Conservation (phyloP, 441 rosid genomes). For the Populus hybrid region DNA sequence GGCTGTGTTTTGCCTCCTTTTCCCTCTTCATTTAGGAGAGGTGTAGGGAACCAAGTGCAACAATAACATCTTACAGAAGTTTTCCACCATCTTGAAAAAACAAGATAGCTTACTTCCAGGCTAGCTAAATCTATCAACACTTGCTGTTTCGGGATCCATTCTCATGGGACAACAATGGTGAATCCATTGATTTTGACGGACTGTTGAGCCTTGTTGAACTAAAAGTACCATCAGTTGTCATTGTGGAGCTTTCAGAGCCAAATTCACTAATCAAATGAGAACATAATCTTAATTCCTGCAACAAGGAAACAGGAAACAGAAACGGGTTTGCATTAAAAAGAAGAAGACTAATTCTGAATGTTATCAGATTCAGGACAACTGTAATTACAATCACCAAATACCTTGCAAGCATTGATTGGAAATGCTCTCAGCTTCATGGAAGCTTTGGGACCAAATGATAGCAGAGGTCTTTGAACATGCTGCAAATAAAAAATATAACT, state of each 20-base stretch:
- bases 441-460: constrained; percentile 93
- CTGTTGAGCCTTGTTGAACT: constrained; percentile 84
- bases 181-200: constrained; percentile 57
- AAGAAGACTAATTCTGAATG: background rate
- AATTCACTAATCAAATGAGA: constrained; percentile 75
- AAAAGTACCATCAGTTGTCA: constrained; percentile 67
- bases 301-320: constrained; percentile 20
- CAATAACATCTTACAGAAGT: background rate
- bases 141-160: constrained; percentile 43
- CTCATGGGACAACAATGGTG: constrained; percentile 49
- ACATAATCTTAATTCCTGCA: constrained; percentile 78
- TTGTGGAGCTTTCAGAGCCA: constrained; percentile 58
- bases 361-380: background rate
- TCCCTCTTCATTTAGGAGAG: background rate
- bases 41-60: background rate
- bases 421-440: constrained; percentile 73
- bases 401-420: constrained; percentile 94
- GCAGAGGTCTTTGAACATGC: constrained; percentile 92
- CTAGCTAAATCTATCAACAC: constrained; percentile 5
- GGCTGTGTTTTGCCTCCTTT: background rate
- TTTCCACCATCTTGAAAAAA: background rate
- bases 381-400: constrained; percentile 26
- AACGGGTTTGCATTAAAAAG: constrained; percentile 16
- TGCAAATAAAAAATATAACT: constrained; percentile 25
- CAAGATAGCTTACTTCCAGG: background rate